Conservation (phyloP, 2,329 filamentous ascomycete species). For the Triangularia setosa region DNA sequence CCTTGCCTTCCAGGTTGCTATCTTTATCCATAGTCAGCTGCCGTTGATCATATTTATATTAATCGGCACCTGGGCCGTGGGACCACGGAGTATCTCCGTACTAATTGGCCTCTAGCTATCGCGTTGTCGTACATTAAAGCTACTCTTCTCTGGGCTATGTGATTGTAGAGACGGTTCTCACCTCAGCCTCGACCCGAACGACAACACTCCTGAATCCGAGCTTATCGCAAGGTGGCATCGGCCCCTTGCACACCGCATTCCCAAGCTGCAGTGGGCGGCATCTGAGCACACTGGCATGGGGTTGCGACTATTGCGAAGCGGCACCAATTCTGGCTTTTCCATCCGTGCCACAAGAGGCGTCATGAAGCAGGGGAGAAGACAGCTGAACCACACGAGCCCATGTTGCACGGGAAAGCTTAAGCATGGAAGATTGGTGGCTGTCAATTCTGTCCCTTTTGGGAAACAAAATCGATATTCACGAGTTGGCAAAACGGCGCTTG, state of each 20-base stretch:
- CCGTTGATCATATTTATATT: conserved; percentile 1
- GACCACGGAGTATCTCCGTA: not conserved
- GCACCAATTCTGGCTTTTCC: not conserved
- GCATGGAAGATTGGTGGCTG: not conserved
- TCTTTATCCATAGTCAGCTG: not conserved
- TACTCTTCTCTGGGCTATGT: not conserved
- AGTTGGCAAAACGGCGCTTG: not conserved
- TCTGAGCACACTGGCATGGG: not conserved
- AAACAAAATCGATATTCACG: not conserved
- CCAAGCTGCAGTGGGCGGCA: not conserved
- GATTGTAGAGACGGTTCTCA: not conserved
- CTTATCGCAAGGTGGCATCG: not conserved
- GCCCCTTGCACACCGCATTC: not conserved
- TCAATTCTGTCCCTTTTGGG: not conserved
- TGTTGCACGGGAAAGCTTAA: not conserved
- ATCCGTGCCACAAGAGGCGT: not conserved
- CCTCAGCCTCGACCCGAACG: not conserved
- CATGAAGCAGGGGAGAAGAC: not conserved
- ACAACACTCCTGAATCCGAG: not conserved
- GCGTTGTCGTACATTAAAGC: not conserved
- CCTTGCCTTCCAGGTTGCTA: not conserved
- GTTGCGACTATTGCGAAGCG: not conserved
- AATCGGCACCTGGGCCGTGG: not conserved
- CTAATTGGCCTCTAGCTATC: not conserved
- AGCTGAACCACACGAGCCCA: not conserved